phyloP scores from a whole-genome alignment of 805 yeast species.

The Wickerhamomyces kurtzmanii region DNA sequence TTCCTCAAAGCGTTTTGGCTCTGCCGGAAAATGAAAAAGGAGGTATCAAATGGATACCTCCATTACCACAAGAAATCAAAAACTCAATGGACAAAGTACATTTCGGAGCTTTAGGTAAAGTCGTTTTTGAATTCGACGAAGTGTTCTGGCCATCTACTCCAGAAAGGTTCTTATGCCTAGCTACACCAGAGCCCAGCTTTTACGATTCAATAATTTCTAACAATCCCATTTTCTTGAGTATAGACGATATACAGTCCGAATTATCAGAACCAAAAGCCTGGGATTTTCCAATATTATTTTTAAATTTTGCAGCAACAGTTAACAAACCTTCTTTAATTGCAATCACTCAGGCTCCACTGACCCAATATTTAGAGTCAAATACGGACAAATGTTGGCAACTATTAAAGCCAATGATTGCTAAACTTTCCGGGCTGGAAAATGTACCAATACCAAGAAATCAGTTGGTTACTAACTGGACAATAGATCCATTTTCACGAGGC shows the following conservation, averaged over 20 bases:
- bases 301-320: constrained; percentile 45
- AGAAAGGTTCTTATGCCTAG: constrained; percentile 40
- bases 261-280: constrained; percentile 30
- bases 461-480: constrained; percentile 65
- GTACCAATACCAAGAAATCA: constrained; percentile 29
- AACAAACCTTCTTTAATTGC: constrained; percentile 47
- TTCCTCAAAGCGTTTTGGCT: constrained; percentile 66
- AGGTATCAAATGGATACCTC: constrained; percentile 45
- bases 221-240: too few relatives aligned
- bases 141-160: constrained; percentile 49
- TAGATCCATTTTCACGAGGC: constrained; percentile 71
- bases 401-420: constrained; percentile 33
- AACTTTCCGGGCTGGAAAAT: constrained; percentile 11
- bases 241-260: neutral
- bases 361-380: constrained; percentile 43
- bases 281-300: constrained; percentile 50
- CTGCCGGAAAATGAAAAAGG: constrained; percentile 26
- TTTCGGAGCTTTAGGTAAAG: constrained; percentile 67
- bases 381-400: constrained; percentile 47
- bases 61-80: constrained; percentile 34
- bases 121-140: constrained; percentile 54
- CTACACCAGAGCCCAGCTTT: constrained; percentile 21
- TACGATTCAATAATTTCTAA: constrained; percentile 1
- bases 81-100: constrained; percentile 38
- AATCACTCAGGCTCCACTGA: constrained; percentile 64